Evolutionary conservation across 2,329 filamentous ascomycete species (phyloP).

Genomic region (Thielaviopsis ethacetica): DNA sequence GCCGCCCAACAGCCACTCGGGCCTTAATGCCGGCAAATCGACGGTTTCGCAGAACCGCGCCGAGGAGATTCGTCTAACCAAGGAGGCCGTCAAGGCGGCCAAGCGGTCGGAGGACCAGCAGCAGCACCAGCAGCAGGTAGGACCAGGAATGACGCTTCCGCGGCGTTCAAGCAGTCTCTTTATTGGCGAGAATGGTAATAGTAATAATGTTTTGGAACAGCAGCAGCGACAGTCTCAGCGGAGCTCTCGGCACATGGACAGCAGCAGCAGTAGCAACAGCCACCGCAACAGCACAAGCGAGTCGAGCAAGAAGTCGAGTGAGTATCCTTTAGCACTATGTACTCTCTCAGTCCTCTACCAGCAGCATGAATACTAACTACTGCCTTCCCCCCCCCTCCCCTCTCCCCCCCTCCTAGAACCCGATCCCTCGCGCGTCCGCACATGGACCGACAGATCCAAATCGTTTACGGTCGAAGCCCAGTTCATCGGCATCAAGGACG

Average conservation of each 20-base stretch:
- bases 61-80: conserved; percentile 72
- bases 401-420: conserved; percentile 41
- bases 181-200: conserved; percentile 49
- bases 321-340: conserved; percentile 20
- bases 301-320: conserved; percentile 55
- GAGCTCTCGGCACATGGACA: conserved; percentile 22
- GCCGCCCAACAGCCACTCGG: conserved; percentile 30
- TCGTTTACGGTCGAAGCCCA: conserved; percentile 96
- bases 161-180: conserved; percentile 65
- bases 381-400: no score
- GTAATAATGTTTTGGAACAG: conserved; percentile 49
- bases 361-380: no score
- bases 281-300: conserved; percentile 21
- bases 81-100: conserved; percentile 52
- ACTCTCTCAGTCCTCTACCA: no score
- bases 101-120: conserved; percentile 26
- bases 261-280: conserved; percentile 22
- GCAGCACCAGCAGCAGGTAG: conserved; percentile 44
- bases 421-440: conserved; percentile 65
- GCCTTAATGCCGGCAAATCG: conserved; percentile 38
- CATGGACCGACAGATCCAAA: conserved; percentile 88
- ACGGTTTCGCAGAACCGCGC: conserved; percentile 59
- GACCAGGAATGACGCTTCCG: conserved; percentile 58
- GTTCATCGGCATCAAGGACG: conserved; percentile 84
- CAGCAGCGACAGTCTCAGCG: conserved; percentile 21